Base-by-base conservation (phyloP, 2,329 filamentous ascomycete species). In the Fusarium oxysporum region DNA sequence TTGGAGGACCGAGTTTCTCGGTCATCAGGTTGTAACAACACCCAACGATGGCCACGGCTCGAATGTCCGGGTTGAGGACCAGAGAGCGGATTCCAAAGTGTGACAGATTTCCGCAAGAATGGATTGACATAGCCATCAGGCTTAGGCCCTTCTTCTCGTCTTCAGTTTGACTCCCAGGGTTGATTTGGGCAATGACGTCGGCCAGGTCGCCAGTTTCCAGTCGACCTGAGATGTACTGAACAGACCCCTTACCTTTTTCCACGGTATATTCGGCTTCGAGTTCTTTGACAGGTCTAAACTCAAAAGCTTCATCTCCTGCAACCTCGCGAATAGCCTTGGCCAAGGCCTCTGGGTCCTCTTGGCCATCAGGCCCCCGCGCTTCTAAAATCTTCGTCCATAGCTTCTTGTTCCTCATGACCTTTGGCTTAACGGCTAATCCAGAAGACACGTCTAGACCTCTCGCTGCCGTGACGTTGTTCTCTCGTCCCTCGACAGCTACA, bases 11-110 rank as follows among this genome's bases (percentile, higher is more conserved):
- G 17, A 98, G 89, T 64, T 93, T 91, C 82, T 98, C 96, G 0
- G 96, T 98, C 75, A 98, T 85, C 10, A 98, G 90, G 78, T 99
- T 99, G 86, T 99, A 98, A 86, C 96, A 99, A 85, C 96, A 99
- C 51, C 96, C 96, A 68, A 99, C 94, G 80, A 99, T 95, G 65
- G 96, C 96, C 28, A 98, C 92, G n/a, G 95, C 94, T 37, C 91
- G 90, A 62, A 98, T 95, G 8, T 91, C 89, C 1, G 93, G 92
- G 79, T 98, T 98, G 64, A 97, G 84, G 4, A 95, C 83, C 25
- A 99, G 88, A 1, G 96, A 97, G 19, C 94, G 91, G 64, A 99
- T 92, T 14, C 93, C 96, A 79, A 97, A 95, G 81, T 99, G 96
- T 1, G 97, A 93, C n/a, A 99, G 90, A 76, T 99, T 98, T 33